Evolutionary conservation across 2,329 filamentous ascomycete genomes (phyloP).

Genomic region (Emergomyces orientalis): DNA sequence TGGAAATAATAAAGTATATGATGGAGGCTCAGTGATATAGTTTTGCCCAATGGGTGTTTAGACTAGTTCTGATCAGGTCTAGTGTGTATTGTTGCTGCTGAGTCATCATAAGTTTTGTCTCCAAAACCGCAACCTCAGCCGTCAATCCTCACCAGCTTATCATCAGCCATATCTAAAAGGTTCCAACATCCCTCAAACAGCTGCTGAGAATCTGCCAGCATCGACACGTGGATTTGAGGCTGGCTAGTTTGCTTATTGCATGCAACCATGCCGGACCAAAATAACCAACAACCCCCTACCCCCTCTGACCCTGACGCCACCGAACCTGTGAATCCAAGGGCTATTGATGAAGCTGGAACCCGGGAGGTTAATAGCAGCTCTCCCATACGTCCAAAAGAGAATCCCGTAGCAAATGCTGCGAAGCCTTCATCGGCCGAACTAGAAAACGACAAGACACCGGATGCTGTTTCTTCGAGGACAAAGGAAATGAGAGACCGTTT

Average conservation of each 20-base stretch:
- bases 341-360: neutral
- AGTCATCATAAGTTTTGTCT: neutral
- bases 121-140: neutral
- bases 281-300: neutral
- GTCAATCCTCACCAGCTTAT: neutral
- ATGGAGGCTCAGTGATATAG: neutral
- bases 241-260: neutral
- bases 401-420: neutral
- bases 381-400: neutral
- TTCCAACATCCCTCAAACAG: neutral
- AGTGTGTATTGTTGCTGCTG: neutral
- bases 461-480: constrained; percentile 23
- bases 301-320: neutral
- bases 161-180: neutral
- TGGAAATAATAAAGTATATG: neutral
- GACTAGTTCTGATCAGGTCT: neutral
- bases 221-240: too few relatives aligned
- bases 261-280: neutral
- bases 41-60: too few relatives aligned
- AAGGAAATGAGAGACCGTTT: constrained; percentile 67
- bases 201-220: neutral
- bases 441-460: constrained; percentile 11
- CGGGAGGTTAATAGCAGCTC: neutral
- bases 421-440: constrained; percentile 6
- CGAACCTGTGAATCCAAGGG: neutral